Conservation (phyloP, 306 rosid species). For the Macrotyloma uniflorum region DNA sequence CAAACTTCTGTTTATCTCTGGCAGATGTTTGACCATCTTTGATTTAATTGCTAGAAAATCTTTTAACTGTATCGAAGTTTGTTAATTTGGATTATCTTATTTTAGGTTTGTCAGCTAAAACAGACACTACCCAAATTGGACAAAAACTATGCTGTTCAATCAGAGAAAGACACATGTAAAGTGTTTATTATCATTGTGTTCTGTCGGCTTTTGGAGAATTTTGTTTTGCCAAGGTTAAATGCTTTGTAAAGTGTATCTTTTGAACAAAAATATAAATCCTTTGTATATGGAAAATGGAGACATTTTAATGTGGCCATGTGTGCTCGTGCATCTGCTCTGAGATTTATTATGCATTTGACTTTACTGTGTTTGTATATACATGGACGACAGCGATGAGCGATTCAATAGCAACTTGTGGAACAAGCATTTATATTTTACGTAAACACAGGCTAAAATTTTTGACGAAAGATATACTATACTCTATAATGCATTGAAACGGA, state of each 20-base stretch:
- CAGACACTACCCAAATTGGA: conserved; percentile 71
- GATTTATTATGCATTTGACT: conserved; percentile 20
- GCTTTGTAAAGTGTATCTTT: too few relatives aligned
- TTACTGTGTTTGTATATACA: conserved; percentile 7
- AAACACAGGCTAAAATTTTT: conserved; percentile 16
- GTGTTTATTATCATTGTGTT: conserved; percentile 30
- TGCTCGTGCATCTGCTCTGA: conserved; percentile 17
- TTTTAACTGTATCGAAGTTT: conserved; percentile 9
- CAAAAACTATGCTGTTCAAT: conserved; percentile 82
- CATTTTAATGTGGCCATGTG: background rate
- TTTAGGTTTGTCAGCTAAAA: conserved; percentile 78
- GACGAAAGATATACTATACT: background rate
- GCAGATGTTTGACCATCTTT: conserved; percentile 22
- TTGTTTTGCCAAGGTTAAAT: conserved; percentile 21
- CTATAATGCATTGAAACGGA: conserved; percentile 22
- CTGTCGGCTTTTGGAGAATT: conserved; percentile 27
- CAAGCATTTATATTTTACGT: conserved; percentile 18
- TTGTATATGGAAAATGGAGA: conserved; percentile 1
- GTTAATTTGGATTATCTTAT: conserved; percentile 35
- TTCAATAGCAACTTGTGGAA: conserved; percentile 29
- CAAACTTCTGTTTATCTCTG: conserved; percentile 15
- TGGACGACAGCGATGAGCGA: conserved; percentile 27
- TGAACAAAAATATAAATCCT: background rate
- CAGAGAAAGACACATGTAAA: conserved; percentile 78
- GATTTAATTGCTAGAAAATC: conserved; percentile 19